Evolutionary conservation across 1,284 basidiomycete species (phyloP).

Genomic region (Austroboletus niveus): DNA sequence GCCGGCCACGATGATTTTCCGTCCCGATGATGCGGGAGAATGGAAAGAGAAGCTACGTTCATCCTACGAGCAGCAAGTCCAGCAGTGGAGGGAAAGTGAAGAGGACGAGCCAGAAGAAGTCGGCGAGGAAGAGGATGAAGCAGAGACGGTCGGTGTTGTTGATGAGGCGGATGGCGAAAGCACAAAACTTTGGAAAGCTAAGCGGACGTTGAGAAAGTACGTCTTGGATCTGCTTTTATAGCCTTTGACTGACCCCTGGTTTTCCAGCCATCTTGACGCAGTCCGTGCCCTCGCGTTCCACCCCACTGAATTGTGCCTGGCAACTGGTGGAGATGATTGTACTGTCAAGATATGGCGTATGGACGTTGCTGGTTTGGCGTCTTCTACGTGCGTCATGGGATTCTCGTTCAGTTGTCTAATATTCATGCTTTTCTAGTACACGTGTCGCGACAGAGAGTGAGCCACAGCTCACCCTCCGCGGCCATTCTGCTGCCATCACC

Average conservation of each 20-base stretch:
- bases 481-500: slow-evolving; percentile 92
- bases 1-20: slow-evolving; percentile 79
- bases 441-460: slow-evolving; percentile 78
- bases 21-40: slow-evolving; percentile 77
- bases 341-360: slow-evolving; percentile 96
- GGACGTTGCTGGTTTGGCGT: slow-evolving; percentile 68
- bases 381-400: slow-evolving; percentile 57
- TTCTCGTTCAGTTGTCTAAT: slow-evolving; percentile 11
- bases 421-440: slow-evolving; percentile 40
- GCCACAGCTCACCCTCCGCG: slow-evolving; percentile 88
- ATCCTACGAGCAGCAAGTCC: slow-evolving; percentile 53
- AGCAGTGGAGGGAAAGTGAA: slow-evolving; percentile 49
- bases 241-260: slow-evolving; percentile 12
- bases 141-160: slow-evolving; percentile 60
- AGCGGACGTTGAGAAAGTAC: slow-evolving; percentile 83
- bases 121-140: slow-evolving; percentile 48
- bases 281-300: slow-evolving; percentile 90
- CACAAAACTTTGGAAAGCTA: slow-evolving; percentile 79
- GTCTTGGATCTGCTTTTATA: slow-evolving; percentile 31
- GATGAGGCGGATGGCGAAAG: slow-evolving; percentile 65
- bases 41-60: slow-evolving; percentile 77
- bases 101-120: slow-evolving; percentile 63
- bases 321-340: slow-evolving; percentile 91
- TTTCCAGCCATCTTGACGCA: slow-evolving; percentile 84
- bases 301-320: slow-evolving; percentile 77